phyloP scores from a whole-genome alignment of 805 yeast species.

The Kluyveromyces dobzhanskii region DNA sequence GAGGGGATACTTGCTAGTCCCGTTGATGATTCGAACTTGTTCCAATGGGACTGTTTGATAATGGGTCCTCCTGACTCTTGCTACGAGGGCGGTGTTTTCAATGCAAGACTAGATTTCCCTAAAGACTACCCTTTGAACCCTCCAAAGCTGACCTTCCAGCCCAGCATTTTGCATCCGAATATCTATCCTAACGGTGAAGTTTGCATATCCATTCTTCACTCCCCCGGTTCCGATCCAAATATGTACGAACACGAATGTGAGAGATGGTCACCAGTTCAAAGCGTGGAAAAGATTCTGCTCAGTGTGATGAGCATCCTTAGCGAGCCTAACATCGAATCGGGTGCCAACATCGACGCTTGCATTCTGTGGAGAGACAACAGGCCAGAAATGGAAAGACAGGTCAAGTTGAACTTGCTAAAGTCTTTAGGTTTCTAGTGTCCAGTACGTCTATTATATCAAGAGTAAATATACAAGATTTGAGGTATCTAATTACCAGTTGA shows the following conservation, averaged over 20 bases:
- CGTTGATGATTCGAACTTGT: constrained; percentile 58
- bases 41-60: constrained; percentile 75
- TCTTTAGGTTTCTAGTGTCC: constrained; percentile 53
- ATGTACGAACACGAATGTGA: constrained; percentile 94
- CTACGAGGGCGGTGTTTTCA: constrained; percentile 82
- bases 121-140: constrained; percentile 77
- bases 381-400: constrained; percentile 54
- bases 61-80: constrained; percentile 83
- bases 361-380: constrained; percentile 88
- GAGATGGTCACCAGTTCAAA: constrained; percentile 96
- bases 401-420: constrained; percentile 57
- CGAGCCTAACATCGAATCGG: constrained; percentile 93
- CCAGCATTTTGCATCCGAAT: constrained; percentile 87
- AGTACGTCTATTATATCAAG: no score
- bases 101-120: constrained; percentile 67
- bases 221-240: constrained; percentile 96
- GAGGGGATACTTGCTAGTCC: constrained; percentile 97
- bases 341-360: constrained; percentile 76
- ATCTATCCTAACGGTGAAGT: constrained; percentile 92
- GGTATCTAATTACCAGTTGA: no score
- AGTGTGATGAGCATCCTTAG: constrained; percentile 95
- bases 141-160: constrained; percentile 65
- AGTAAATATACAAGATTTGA: no score
- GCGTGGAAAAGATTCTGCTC: constrained; percentile 89
- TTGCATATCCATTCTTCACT: constrained; percentile 88